A percentile compares a stretch with the other conserved stretches of the same genome.
These are phyloP conservation scores for Emericellopsis terricola DNA, from an alignment of 495 filamentous ascomycete species.

Conservation along the genomic window DNA sequence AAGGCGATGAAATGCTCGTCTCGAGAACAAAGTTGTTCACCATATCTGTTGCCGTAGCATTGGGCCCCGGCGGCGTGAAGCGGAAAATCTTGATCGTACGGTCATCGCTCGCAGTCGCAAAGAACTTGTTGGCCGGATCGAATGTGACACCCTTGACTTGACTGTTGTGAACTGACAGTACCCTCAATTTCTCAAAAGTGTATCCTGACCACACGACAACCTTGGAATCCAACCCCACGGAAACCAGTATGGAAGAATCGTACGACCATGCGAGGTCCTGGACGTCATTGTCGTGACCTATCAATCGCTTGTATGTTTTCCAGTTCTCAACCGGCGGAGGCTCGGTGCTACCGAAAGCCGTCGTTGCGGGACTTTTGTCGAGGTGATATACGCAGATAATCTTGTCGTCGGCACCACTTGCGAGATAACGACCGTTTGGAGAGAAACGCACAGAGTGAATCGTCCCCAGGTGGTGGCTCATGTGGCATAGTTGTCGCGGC, in stretches of 20 bases:
- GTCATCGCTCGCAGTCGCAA: conserved; percentile 94
- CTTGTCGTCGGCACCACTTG: conserved; percentile 94
- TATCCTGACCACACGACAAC: conserved; percentile 95
- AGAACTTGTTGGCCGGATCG: conserved; percentile 97
- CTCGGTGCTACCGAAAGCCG: conserved; percentile 79
- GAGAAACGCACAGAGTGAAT: conserved; percentile 96
- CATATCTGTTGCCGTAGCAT: conserved; percentile 84
- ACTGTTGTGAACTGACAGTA: conserved; percentile 74
- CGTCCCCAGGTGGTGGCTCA: conserved; percentile 95
- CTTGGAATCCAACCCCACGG: conserved; percentile 93
- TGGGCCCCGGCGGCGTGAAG: conserved; percentile 79
- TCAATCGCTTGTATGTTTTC: conserved; percentile 80
- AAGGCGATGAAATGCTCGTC: conserved; percentile 67
- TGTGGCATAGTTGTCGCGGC: conserved; percentile 86
- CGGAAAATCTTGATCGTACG: conserved; percentile 92
- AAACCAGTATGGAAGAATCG: conserved; percentile 88
- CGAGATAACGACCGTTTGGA: conserved; percentile 78
- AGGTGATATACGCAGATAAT: conserved; percentile 92
- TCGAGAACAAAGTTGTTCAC: conserved; percentile 89
- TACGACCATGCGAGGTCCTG: conserved; percentile 96
- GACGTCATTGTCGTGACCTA: conserved; percentile 96
- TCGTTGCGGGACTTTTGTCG: conserved; percentile 57
- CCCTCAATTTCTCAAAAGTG: conserved; percentile 96
- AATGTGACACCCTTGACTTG: conserved; percentile 98
- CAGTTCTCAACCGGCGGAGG: conserved; percentile 89